Percentiles rank a stretch among this genome's conserved stretches.
Evolutionary conservation across 2,329 filamentous ascomycete species (phyloP).

Genomic region (Trichoderma oligosporum): DNA sequence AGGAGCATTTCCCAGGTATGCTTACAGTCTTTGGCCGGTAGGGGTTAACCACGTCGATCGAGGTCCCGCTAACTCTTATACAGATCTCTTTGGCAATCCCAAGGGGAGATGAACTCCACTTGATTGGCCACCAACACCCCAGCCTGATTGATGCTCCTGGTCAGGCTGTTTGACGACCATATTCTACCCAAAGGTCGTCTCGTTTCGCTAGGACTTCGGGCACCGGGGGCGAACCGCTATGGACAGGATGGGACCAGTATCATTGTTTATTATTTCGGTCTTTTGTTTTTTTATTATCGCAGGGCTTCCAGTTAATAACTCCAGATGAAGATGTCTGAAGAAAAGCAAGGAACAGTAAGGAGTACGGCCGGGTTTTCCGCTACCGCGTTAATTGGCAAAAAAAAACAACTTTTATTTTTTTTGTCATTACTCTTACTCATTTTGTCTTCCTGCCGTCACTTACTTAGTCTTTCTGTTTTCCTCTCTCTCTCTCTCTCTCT

Average conservation of each 20-base stretch:
- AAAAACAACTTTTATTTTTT: neutral
- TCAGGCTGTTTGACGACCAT: slow-evolving; percentile 9
- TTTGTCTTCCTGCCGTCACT: neutral
- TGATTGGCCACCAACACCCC: neutral
- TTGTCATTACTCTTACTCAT: slow-evolving; percentile 9
- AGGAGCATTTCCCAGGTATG: slow-evolving; percentile 77
- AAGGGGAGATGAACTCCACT: slow-evolving; percentile 35
- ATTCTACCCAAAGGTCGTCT: neutral
- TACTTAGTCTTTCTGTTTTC: neutral
- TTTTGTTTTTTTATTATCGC: neutral
- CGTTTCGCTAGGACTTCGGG: neutral
- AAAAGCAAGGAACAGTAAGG: slow-evolving; percentile 18
- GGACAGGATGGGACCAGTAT: slow-evolving; percentile 2
- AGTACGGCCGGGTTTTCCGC: slow-evolving; percentile 16
- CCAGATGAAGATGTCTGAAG: slow-evolving; percentile 12
- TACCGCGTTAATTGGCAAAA: slow-evolving; percentile 15
- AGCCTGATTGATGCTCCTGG: slow-evolving; percentile 2
- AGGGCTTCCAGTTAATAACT: slow-evolving; percentile 18
- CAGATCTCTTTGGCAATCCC: slow-evolving; percentile 39
- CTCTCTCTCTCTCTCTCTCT: neutral
- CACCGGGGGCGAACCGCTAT: neutral
- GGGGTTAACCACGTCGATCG: slow-evolving; percentile 18
- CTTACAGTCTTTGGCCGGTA: slow-evolving; percentile 27
- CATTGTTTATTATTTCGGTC: slow-evolving; percentile 12
- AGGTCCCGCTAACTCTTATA: slow-evolving; percentile 30